These are phyloP conservation scores for Rhynchosporium secalis DNA, from an alignment of 2,329 filamentous ascomycete species.

Conservation along the genomic window DNA sequence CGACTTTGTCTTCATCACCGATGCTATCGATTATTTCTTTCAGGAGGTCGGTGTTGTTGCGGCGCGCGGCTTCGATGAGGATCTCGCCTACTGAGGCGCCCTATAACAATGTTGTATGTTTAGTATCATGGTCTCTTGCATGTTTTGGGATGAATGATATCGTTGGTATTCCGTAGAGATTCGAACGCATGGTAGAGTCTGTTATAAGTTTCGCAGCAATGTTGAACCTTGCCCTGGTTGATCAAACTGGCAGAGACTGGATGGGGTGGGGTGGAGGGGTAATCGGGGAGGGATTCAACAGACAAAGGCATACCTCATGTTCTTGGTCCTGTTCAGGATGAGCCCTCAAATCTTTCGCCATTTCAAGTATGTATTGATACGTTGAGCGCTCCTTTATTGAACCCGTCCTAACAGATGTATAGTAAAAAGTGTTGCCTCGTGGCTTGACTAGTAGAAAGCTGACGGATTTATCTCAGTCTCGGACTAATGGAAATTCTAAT, in stretches of 20 bases:
- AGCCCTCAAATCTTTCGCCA: conserved; percentile 34
- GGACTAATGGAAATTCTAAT: neutral
- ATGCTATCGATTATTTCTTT: conserved; percentile 67
- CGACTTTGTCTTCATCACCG: conserved; percentile 59
- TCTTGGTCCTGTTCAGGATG: conserved; percentile 35
- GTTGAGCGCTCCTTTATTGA: neutral
- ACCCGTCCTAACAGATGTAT: neutral
- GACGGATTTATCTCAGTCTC: conserved; percentile 9
- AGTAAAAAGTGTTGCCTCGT: neutral
- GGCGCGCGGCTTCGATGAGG: conserved; percentile 87
- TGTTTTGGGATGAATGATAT: neutral
- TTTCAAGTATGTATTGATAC: conserved; percentile 21
- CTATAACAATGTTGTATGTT: conserved; percentile 45
- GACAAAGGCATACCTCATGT: conserved; percentile 31
- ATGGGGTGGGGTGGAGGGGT: conserved; percentile 13
- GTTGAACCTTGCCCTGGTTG: neutral
- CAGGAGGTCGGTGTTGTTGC: conserved; percentile 88
- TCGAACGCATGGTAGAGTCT: neutral
- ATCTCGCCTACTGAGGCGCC: conserved; percentile 84
- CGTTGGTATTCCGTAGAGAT: neutral
- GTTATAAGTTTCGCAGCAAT: neutral
- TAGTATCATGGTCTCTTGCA: neutral
- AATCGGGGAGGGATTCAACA: conserved; percentile 7
- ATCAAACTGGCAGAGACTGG: neutral
- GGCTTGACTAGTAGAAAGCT: neutral